phyloP scores from a whole-genome alignment of 371 early-diverging fungal genomes.

The Rhizopus sp. region DNA sequence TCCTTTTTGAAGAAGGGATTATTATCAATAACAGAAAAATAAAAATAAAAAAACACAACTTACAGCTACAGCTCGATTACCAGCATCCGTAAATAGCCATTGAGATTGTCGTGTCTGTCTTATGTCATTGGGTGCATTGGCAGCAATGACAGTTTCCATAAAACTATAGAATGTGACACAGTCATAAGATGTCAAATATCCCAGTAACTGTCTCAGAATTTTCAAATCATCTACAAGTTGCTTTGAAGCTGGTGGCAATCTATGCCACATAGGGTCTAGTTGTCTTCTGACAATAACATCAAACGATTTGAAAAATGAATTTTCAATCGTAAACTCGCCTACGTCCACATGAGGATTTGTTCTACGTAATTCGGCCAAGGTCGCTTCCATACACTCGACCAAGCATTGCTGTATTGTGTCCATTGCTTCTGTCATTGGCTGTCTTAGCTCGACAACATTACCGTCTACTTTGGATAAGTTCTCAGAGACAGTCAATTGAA shows the following conservation, averaged over 20 bases:
- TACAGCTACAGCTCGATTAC: conserved; percentile 70
- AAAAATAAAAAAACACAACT: background rate
- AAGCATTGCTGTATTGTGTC: conserved; percentile 81
- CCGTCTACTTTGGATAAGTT: conserved; percentile 56
- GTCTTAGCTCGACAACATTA: conserved; percentile 79
- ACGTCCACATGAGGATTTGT: conserved; percentile 71
- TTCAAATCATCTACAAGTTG: conserved; percentile 78
- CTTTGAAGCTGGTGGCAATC: conserved; percentile 71
- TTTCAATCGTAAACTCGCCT: conserved; percentile 84
- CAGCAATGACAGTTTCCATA: conserved; percentile 79
- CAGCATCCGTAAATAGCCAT: conserved; percentile 90
- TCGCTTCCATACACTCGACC: conserved; percentile 84
- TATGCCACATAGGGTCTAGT: conserved; percentile 90
- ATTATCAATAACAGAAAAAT: background rate
- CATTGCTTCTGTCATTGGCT: conserved; percentile 83
- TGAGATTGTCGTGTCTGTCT: conserved; percentile 52
- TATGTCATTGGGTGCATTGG: conserved; percentile 43
- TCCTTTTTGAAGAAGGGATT: conserved; percentile 27
- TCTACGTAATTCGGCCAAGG: conserved; percentile 76
- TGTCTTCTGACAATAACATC: conserved; percentile 75
- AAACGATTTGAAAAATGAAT: conserved; percentile 81
- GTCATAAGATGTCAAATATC: conserved; percentile 82
- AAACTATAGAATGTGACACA: conserved; percentile 86
- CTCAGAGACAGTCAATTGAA: conserved; percentile 71
- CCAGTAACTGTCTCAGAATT: conserved; percentile 69